Percentiles rank a stretch among this genome's conserved stretches.
Evolutionary conservation across 2,329 filamentous ascomycete species (phyloP).

Genomic region (Endothia cerciana): DNA sequence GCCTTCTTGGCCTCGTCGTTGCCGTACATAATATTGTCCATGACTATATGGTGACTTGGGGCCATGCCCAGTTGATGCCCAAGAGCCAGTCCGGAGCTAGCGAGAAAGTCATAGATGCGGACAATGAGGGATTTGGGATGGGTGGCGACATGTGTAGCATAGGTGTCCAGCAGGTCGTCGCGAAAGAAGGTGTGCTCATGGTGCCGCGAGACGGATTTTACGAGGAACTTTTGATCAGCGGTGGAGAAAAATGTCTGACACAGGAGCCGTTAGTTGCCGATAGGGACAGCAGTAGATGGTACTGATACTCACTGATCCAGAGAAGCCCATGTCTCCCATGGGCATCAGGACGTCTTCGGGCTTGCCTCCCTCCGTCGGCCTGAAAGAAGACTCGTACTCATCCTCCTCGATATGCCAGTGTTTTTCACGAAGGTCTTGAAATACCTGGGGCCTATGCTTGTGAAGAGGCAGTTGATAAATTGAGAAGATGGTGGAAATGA

Average conservation of each 20-base stretch:
- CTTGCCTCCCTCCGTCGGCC: slow-evolving; percentile 51
- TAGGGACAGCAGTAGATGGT: background rate
- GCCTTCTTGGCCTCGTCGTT: slow-evolving; percentile 47
- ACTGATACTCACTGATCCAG: slow-evolving; percentile 58
- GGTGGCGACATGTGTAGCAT: slow-evolving; percentile 64
- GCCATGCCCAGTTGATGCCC: slow-evolving; percentile 63
- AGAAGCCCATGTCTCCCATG: slow-evolving; percentile 73
- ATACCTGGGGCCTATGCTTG: slow-evolving; percentile 51
- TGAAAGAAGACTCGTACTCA: slow-evolving; percentile 45
- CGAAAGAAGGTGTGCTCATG: slow-evolving; percentile 75
- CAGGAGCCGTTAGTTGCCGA: background rate
- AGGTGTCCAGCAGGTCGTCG: slow-evolving; percentile 66
- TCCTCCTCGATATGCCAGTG: slow-evolving; percentile 41
- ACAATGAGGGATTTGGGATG: slow-evolving; percentile 67
- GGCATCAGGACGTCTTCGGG: slow-evolving; percentile 49
- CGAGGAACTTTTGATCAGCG: slow-evolving; percentile 65
- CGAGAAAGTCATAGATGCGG: slow-evolving; percentile 72
- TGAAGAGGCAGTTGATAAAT: slow-evolving; percentile 53
- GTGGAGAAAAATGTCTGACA: slow-evolving; percentile 71
- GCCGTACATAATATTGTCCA: slow-evolving; percentile 75
- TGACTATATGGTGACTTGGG: slow-evolving; percentile 74
- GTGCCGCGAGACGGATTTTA: slow-evolving; percentile 71
- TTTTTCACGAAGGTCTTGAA: slow-evolving; percentile 53
- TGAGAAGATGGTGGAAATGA: slow-evolving; percentile 54
- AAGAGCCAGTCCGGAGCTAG: slow-evolving; percentile 57